These are phyloP conservation scores for Coemansia sp. DNA, from an alignment of 192 early-diverging fungal genomes.

Conservation along the genomic window DNA sequence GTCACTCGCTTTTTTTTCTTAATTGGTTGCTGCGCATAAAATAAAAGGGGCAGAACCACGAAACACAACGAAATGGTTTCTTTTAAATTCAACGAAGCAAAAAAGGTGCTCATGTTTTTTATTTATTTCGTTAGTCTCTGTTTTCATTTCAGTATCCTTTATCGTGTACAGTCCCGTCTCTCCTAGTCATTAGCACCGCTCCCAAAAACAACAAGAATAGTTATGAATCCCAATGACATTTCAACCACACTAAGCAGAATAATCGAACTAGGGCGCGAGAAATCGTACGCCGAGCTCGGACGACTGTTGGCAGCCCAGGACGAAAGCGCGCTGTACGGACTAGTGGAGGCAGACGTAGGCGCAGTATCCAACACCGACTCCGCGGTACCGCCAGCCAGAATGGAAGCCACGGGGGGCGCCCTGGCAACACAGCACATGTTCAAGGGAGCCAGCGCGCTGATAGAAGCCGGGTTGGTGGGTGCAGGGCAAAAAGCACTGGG, in stretches of 20 bases:
- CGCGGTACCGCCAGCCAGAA: neutral
- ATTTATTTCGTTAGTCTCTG: no score
- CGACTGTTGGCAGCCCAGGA: constrained; percentile 18
- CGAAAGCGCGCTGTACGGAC: constrained; percentile 17
- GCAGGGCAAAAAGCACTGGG: constrained; percentile 14
- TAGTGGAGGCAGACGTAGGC: constrained; percentile 33
- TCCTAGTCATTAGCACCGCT: neutral
- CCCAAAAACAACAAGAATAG: neutral
- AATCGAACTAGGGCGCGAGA: constrained; percentile 8
- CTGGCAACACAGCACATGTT: constrained; percentile 13
- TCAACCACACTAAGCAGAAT: neutral
- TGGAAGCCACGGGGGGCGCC: neutral
- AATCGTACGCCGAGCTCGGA: constrained; percentile 19
- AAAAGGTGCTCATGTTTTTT: no score
- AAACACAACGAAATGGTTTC: no score
- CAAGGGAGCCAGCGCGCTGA: constrained; percentile 30
- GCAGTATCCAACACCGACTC: neutral
- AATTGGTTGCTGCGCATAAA: no score
- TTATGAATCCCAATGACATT: neutral
- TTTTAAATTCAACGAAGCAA: no score
- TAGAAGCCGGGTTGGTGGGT: constrained; percentile 15
- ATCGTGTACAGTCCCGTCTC: no score
- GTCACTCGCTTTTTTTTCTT: no score
- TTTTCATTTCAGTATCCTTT: no score
- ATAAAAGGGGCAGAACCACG: no score